Conservation (phyloP, 202 grass and related monocot species). For the Eragrostis tef region DNA sequence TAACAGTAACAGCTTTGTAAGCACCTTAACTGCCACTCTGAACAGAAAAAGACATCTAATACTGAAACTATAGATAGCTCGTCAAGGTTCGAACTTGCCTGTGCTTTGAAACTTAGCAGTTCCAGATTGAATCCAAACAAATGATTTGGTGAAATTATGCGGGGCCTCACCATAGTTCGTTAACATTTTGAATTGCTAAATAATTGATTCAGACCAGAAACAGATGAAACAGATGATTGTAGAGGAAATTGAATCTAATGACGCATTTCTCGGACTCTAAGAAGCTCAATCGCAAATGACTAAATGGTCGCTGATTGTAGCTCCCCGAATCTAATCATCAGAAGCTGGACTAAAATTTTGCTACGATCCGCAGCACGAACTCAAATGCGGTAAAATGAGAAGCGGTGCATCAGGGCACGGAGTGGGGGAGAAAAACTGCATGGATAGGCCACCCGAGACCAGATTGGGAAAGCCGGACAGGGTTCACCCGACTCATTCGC, state of each 20-base stretch:
- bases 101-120: constrained; percentile 21
- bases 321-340: neutral
- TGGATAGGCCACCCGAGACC: neutral
- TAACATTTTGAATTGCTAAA: neutral
- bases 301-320: neutral
- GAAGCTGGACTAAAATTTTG: neutral
- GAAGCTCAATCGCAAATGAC: neutral
- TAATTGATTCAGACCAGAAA: neutral
- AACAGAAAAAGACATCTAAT: constrained; percentile 2
- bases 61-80: constrained; percentile 23
- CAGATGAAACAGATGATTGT: neutral
- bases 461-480: neutral
- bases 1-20: neutral
- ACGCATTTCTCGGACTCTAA: neutral
- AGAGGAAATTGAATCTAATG: neutral
- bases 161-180: neutral
- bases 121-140: constrained; percentile 15
- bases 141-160: constrained; percentile 2
- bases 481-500: constrained; percentile 10
- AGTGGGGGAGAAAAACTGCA: neutral
- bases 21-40: constrained; percentile 9
- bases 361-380: constrained; percentile 5
- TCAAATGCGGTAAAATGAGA: constrained; percentile 25
- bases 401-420: neutral
- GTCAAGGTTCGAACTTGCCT: constrained; percentile 28